Base-by-base conservation (phyloP, 176 grass and related monocot genomes). In the Aegilops speltoides region DNA sequence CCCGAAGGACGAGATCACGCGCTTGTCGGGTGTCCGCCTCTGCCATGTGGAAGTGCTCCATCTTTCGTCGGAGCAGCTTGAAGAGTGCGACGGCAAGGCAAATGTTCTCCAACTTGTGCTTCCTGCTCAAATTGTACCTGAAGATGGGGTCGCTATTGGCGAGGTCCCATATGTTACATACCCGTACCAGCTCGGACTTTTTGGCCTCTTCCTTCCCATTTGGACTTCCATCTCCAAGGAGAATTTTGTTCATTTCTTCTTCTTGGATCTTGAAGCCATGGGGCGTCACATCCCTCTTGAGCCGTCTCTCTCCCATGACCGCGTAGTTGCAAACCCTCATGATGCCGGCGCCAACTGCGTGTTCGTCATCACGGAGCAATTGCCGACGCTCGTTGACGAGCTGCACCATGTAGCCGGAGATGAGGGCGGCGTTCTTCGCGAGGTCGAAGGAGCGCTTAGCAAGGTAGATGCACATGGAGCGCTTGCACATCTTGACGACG, bases 11-110 rank as follows among this genome's bases (percentile, higher is more conserved):
- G 19, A 86, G 8, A 12, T 8, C 4, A 0, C 34, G 85, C 1
- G 85, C 85, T 34, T 86, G 24, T 8, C 0, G 0, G 3, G 19
- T 72, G 0, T 7, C 0, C 12, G 2, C 38, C 50, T 86, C 85
- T 13, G 68, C 76, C 85, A 62, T 64, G 34, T 2, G 37, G 25
- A 34, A 60, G 4, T 37, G 24, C 66, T 86, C 85, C 0, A 86
- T 23, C 66, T 20, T 72, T 4, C 85, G 77, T 37, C 76, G 77
- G 26, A 86, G 33, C 1, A 86, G 77, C 77, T 86, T 80, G 77
- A 80, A 80, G 17, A 86, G 85, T 2, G 66, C 77, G 2, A 86
- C 7, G 52, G 19, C 77, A 24, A 86, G 84, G 84, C 84, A 86
- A 23, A 16, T 43, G 76, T 86, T 36, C 66, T 86, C 36, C 77